Conservation (phyloP, 371 early-diverging fungal species). For the Saksenaea oblongispora region DNA sequence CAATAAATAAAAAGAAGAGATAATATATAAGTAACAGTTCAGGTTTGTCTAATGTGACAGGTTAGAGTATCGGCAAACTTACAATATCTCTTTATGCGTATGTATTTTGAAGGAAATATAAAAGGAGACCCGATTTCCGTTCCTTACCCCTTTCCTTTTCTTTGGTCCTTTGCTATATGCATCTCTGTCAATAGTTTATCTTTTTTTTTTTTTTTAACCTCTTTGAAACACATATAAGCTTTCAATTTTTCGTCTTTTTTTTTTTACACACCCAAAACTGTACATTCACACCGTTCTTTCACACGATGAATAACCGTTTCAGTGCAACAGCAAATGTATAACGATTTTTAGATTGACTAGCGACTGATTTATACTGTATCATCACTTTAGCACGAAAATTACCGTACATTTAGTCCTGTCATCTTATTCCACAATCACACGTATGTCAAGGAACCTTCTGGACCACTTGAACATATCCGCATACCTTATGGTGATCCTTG, state of each 20-base stretch:
- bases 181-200: constrained; percentile 12
- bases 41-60: background rate
- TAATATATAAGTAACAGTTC: background rate
- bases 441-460: constrained; percentile 3
- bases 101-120: background rate
- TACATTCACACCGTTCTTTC: background rate
- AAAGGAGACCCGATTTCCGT: background rate
- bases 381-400: background rate
- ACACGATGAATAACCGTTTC: constrained; percentile 5
- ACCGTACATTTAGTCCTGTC: constrained; percentile 21
- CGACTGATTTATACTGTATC: background rate
- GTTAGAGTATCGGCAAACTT: background rate
- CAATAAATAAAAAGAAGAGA: background rate
- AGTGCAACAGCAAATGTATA: background rate
- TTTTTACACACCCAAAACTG: too few relatives aligned
- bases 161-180: constrained; percentile 7
- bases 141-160: background rate
- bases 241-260: too few relatives aligned
- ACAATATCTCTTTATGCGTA: background rate
- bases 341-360: background rate
- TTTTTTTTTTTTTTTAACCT: background rate
- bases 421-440: constrained; percentile 23
- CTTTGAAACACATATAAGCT: background rate
- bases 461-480: background rate
- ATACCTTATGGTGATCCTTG: constrained; percentile 5